Evolutionary conservation across 495 filamentous ascomycete genomes (phyloP), one percentile per base, ranked within the genome.

Genomic region (Hypoxylon fuscum): DNA sequence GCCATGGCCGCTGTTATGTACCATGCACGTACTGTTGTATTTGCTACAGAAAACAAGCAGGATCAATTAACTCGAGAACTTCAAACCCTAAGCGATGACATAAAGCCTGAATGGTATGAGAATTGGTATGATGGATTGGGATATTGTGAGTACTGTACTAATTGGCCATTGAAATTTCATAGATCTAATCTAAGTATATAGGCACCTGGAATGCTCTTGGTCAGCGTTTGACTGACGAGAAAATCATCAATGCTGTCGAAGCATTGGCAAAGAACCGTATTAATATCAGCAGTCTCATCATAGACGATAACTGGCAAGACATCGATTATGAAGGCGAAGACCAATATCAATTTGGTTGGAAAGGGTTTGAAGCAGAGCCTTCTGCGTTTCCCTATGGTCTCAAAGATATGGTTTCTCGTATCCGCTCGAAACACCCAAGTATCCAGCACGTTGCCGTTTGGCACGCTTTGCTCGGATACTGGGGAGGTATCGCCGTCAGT

Each of bases 251-350:
- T 23, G 92, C 93, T 10, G 77, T 98, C 8, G 83, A 90, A 58
- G 77, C 80, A 0, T 76, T 98, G 41, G 84, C 88, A 25, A 75
- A 86, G 15, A 82, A 90, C 47, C 85, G 86, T 1, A 90, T 98
- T 63, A 85, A 87, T 9, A 83, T 97, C 35, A 85, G 86, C 2
- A 92, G 86, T 59, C 75, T 98, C 1, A 96, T 97, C 55, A 95
- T 97, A 50, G 94, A 98, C 64, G 95, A 98, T 69, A 96, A 96
- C 66, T 98, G 95, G 95, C 95, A 98, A 74, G 83, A 88, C 15
- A 79, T 96, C 23, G 82, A 86, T 67, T 79, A 80, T 41, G 47
- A 62, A 53, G 81, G 76, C 1, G 51, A 74, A 5, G 62, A 73
- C 31, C 75, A 82, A 62, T 79, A 76, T 53, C 78, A 83, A 27